A percentile compares a stretch with the other conserved stretches of the same genome.
Evolutionary conservation across 78 protist species (phyloP).

Genomic region (Bigelowiella natans): DNA sequence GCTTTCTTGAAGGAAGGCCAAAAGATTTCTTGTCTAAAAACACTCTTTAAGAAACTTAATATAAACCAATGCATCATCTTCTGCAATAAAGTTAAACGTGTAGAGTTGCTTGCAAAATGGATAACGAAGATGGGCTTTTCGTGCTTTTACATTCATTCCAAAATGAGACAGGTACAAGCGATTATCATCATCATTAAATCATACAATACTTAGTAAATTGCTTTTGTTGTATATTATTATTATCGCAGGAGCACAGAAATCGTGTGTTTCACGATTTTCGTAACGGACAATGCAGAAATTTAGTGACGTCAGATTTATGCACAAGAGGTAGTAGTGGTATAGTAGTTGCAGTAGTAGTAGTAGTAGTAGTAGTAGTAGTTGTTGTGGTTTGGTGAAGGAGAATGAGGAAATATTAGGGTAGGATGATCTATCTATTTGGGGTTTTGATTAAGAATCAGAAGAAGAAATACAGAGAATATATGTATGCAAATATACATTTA

Average conservation of each 20-base stretch:
- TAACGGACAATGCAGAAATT: constrained; percentile 81
- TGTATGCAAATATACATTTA: too few relatives aligned
- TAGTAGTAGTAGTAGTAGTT: too few relatives aligned
- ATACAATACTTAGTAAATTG: too few relatives aligned
- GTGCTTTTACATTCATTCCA: constrained; percentile 97
- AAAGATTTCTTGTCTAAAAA: constrained; percentile 91
- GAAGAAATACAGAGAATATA: too few relatives aligned
- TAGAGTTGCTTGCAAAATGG: constrained; percentile 88
- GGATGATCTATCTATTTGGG: too few relatives aligned
- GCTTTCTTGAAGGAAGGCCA: constrained; percentile 95
- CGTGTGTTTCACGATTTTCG: constrained; percentile 96
- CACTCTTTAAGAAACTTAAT: constrained; percentile 82
- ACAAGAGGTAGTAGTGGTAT: too few relatives aligned
- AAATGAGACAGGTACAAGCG: constrained; percentile 84
- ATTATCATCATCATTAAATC: constrained; percentile 84
- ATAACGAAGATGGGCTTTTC: constrained; percentile 78
- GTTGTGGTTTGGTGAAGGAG: too few relatives aligned
- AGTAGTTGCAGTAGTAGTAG: too few relatives aligned
- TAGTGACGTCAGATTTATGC: constrained; percentile 77
- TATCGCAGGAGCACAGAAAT: constrained; percentile 80
- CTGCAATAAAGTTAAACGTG: constrained; percentile 89
- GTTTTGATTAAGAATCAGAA: too few relatives aligned
- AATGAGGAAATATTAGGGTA: too few relatives aligned
- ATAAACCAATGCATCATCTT: constrained; percentile 98
- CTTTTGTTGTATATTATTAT: too few relatives aligned